These are phyloP conservation scores for Wickerhamomyces xylosicus DNA, from an alignment of 805 yeast species.

Conservation along the genomic window DNA sequence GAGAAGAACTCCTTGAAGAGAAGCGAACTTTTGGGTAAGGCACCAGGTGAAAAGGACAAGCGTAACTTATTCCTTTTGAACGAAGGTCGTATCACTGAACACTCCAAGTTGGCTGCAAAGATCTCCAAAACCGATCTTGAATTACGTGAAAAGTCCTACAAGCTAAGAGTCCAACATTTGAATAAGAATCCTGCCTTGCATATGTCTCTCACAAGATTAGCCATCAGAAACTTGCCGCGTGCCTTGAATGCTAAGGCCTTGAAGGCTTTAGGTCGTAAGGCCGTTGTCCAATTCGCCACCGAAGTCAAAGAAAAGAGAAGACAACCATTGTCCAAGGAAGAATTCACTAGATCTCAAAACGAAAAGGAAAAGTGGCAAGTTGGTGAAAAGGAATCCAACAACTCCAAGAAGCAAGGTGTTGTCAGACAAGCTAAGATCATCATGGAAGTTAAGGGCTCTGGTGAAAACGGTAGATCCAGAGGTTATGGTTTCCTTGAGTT, in stretches of 20 bases:
- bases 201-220: conserved; percentile 88
- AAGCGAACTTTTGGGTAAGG: conserved; percentile 68
- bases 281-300: conserved; percentile 87
- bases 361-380: conserved; percentile 38
- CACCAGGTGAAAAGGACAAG: conserved; percentile 69
- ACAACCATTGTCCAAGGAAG: conserved; percentile 86
- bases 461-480: conserved; percentile 81
- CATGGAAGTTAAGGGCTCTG: conserved; percentile 84
- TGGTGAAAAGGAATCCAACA: conserved; percentile 39
- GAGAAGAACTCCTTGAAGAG: conserved; percentile 67
- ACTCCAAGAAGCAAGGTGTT: conserved; percentile 74
- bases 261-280: conserved; percentile 89
- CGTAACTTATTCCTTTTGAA: conserved; percentile 80
- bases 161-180: conserved; percentile 80
- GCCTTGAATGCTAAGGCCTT: conserved; percentile 81
- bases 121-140: conserved; percentile 70
- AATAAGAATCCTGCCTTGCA: conserved; percentile 87
- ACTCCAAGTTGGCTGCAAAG: conserved; percentile 65
- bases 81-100: conserved; percentile 84
- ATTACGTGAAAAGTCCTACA: conserved; percentile 78
- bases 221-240: conserved; percentile 89
- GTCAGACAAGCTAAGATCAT: conserved; percentile 91
- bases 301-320: conserved; percentile 70
- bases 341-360: conserved; percentile 66
- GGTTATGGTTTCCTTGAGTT: conserved; percentile 95